Evolutionary conservation across 73 alveolate genomes (phyloP), one percentile per base, ranked within the genome.

Genomic region (Breviolum minutum): DNA sequence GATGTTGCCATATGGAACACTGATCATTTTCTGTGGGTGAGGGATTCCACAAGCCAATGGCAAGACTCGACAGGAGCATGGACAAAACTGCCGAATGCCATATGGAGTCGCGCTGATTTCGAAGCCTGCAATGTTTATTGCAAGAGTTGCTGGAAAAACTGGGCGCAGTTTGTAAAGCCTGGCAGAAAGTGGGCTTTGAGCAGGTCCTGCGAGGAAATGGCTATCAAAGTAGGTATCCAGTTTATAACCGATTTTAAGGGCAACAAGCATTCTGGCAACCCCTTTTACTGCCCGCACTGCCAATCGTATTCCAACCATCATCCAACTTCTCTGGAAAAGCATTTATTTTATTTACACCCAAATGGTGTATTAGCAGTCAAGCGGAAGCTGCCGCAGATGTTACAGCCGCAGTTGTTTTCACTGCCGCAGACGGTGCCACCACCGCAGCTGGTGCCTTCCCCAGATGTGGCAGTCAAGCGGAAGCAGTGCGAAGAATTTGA

Each of bases 1-100:
- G 95, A 62, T n/a, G 80, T 87, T 24, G 95, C 95, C 8, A 26
- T 87, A 87, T 87, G 95, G 82, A 27, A 26, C 95, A n/a, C 7
- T 12, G 63, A 68, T 63, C 26, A 63, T 62, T 87, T 79, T 79
- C 63, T 87, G 32, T 87, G 95, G 95, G 95, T 87, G 81, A 5
- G 95, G 95, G 63, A 87, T 63, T 60, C 64, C 40, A 27, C 26
- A 48, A 29, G 19, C 63, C 64, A 63, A 69, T 87, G 79, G 81
- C 20, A 63, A 13, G 63, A 63, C 9, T 13, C 66, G 6, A 63
- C 82, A 27, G n/a, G 29, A 13, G 4, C n/a, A 8, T 87, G 81
- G 82, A 17, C 13, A 63, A 14, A 12, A 14, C 82, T 6, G 66
- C 63, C 95, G 26, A n/a, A 69, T 14, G 74, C 22, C 32, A 24